Base-by-base conservation (phyloP, 306 rosid species). In the Heteromeles arbutifolia region DNA sequence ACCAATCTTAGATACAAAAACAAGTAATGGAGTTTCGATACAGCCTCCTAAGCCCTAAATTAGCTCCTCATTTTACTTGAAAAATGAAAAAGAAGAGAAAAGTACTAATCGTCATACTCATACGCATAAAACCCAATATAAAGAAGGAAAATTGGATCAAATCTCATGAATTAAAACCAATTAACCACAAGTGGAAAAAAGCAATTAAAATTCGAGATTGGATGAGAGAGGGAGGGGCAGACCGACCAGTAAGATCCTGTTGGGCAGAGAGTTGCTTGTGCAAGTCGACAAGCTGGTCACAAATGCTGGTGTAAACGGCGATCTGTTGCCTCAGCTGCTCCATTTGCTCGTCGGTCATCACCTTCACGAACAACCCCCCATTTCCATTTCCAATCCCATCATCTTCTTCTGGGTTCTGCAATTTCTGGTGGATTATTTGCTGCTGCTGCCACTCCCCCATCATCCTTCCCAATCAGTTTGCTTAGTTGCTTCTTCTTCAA, bases 341-440 rank as follows among this genome's bases (percentile, higher is more conserved):
- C 86, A 90, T 72, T 84, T 92, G 93, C 37, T 90, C 96, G 28
- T 92, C 96, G 0, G 90, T 90, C 97, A 92, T 88, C 31, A 92
- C 96, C 56, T 88, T 89, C 14, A 87, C 83, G 39, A 48, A 81
- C 45, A 88, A 67, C 19, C 73, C 70, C 54, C 78, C 76, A 43
- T 53, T 53, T 48, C 56, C 69, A 81, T 28, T 64, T 58, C 70
- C 50, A 75, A 19, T 48, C 54, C 34, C 24, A 31, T 78, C 72
- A 22, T 43, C 59, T 71, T 78, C 68, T 31, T 43, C 66, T 71
- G 10, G 75, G 41, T 54, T 26, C 26, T 73, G 76, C 28, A 56
- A 32, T 9, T 48, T 48, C 19, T 28, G 69, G 72, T 61, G n/a
- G 11, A 61, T 26, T 14, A 61, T 61, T 61, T 61, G 66, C 73